Percentiles rank a stretch among this genome's conserved stretches.
Evolutionary conservation across 768 basidiomycete species (phyloP).

Genomic region (Tylopilus sp.): DNA sequence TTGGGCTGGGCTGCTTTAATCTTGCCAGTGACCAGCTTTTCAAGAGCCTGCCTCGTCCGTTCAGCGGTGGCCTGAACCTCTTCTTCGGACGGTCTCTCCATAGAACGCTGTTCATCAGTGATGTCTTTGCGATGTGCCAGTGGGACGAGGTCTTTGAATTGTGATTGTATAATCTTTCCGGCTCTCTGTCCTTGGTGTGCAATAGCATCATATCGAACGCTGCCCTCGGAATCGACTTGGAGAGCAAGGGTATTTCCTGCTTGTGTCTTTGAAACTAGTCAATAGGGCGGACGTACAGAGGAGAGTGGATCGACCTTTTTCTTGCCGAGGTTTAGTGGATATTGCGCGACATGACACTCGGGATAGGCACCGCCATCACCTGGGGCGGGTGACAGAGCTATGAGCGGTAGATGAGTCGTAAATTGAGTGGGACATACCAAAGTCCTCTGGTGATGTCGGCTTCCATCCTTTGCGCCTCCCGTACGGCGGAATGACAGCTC

Average conservation of each 20-base stretch:
- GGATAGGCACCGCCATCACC: constrained; percentile 87
- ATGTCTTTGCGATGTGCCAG: constrained; percentile 87
- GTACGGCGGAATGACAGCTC: constrained; percentile 71
- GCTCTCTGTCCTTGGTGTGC: constrained; percentile 91
- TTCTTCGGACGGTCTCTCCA: constrained; percentile 95
- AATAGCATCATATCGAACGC: constrained; percentile 95
- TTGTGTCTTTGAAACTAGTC: constrained; percentile 54
- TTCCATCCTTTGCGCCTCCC: constrained; percentile 85
- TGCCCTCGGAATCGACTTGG: constrained; percentile 95
- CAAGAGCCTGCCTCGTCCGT: constrained; percentile 84
- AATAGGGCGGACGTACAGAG: background rate
- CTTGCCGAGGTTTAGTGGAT: constrained; percentile 91
- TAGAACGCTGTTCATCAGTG: constrained; percentile 60
- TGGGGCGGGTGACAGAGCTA: constrained; percentile 25
- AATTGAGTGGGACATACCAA: constrained; percentile 56
- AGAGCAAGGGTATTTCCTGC: constrained; percentile 94
- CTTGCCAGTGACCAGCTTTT: constrained; percentile 90
- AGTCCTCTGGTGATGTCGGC: constrained; percentile 79
- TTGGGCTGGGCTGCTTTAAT: constrained; percentile 99
- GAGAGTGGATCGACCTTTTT: constrained; percentile 68
- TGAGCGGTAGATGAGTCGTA: background rate
- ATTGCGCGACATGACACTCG: constrained; percentile 96
- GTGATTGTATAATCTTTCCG: constrained; percentile 86
- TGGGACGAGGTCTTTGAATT: constrained; percentile 97
- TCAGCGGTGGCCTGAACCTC: constrained; percentile 91